Evolutionary conservation across 179 eudicot species (phyloP).

Genomic region (Spergularia azorica): DNA sequence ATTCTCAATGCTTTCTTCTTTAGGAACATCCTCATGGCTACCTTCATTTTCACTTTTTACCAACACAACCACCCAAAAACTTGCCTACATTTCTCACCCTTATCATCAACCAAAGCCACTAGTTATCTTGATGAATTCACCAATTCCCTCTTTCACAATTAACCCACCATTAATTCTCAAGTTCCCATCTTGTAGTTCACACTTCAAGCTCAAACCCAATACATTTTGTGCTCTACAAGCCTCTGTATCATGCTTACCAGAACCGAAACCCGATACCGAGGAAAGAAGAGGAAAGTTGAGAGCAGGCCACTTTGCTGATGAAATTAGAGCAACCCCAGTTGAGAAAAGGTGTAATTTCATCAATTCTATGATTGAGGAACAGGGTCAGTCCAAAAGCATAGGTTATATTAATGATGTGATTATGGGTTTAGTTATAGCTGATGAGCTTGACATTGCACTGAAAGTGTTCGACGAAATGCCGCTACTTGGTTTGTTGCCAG

Average conservation of each 20-base stretch:
- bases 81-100: too few relatives aligned
- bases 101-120: too few relatives aligned
- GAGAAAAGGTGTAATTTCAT: conserved; percentile 24
- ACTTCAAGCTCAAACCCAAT: conserved; percentile 7
- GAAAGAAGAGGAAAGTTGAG: conserved; percentile 13
- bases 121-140: too few relatives aligned
- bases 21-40: conserved; percentile 17
- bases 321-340: conserved; percentile 34
- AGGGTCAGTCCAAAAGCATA: conserved; percentile 29
- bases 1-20: conserved; percentile 26
- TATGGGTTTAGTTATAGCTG: conserved; percentile 37
- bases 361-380: conserved; percentile 24
- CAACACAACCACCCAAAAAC: too few relatives aligned
- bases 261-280: background rate
- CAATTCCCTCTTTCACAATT: background rate
- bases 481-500: conserved; percentile 38
- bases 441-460: conserved; percentile 56
- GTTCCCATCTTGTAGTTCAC: conserved; percentile 5
- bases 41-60: conserved; percentile 1
- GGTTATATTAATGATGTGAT: conserved; percentile 48
- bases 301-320: conserved; percentile 26
- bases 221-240: background rate
- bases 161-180: background rate
- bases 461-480: conserved; percentile 52
- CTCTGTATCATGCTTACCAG: background rate